Conservation (phyloP, 2,329 filamentous ascomycete species). For the Colletotrichum sidae region DNA sequence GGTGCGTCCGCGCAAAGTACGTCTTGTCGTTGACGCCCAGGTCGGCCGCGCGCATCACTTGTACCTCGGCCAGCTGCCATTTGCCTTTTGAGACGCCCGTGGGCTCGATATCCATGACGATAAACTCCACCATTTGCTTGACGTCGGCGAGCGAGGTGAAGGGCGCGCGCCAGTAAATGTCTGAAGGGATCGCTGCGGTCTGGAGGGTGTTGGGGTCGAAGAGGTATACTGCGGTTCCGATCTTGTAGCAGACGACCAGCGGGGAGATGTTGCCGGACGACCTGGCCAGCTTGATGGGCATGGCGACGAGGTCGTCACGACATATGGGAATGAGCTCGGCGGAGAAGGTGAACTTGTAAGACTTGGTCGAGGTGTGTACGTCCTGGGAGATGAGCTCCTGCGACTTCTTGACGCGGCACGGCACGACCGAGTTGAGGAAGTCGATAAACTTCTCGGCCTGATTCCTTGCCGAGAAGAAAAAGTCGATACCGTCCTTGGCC, state of each 20-base stretch:
- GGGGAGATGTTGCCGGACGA: constrained; percentile 89
- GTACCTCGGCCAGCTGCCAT: constrained; percentile 87
- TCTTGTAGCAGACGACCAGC: constrained; percentile 81
- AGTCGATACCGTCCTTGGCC: constrained; percentile 94
- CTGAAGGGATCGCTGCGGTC: constrained; percentile 84
- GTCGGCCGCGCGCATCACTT: constrained; percentile 87
- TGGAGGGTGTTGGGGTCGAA: constrained; percentile 93
- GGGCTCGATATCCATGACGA: constrained; percentile 93
- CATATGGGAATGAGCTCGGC: constrained; percentile 93
- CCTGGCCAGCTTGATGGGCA: constrained; percentile 91
- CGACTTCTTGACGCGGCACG: constrained; percentile 79
- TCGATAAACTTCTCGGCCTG: constrained; percentile 94
- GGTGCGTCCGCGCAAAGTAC: constrained; percentile 91
- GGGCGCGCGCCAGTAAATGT: constrained; percentile 90
- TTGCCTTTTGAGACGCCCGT: constrained; percentile 81
- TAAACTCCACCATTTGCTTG: constrained; percentile 88
- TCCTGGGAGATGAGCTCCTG: constrained; percentile 94
- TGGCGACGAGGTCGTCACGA: constrained; percentile 95
- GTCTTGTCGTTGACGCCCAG: constrained; percentile 87
- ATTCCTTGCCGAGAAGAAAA: constrained; percentile 91
- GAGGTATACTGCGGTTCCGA: constrained; percentile 90
- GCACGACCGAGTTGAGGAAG: constrained; percentile 85
- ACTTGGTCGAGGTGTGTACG: constrained; percentile 88
- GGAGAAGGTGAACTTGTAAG: constrained; percentile 95
- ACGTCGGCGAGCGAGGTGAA: constrained; percentile 88